Evolutionary conservation across 1,284 basidiomycete genomes (phyloP).

Genomic region (Psilocybe mexicana): DNA sequence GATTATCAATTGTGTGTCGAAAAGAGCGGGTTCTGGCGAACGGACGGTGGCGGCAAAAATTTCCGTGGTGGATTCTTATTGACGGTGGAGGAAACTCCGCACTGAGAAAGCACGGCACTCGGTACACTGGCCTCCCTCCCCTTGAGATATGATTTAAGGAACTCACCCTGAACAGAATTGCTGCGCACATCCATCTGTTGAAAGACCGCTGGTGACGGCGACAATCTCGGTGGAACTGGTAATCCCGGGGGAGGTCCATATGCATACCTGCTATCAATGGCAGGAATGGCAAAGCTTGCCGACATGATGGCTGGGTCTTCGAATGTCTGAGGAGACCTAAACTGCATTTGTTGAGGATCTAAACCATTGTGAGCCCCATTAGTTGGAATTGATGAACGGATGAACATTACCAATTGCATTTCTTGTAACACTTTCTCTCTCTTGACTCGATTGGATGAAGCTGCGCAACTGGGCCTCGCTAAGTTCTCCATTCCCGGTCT

Average conservation of each 20-base stretch:
- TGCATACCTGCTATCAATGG: conserved; percentile 27
- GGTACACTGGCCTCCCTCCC: conserved; percentile 82
- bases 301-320: conserved; percentile 84
- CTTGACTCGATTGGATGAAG: conserved; percentile 68
- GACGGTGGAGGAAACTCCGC: conserved; percentile 71
- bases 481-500: conserved; percentile 50
- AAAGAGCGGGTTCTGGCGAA: conserved; percentile 20
- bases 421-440: conserved; percentile 38
- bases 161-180: conserved; percentile 66
- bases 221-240: conserved; percentile 32
- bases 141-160: conserved; percentile 46
- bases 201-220: conserved; percentile 20
- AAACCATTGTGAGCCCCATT: conserved; percentile 19
- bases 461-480: conserved; percentile 76
- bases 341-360: conserved; percentile 39
- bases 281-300: conserved; percentile 55
- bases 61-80: conserved; percentile 54
- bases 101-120: conserved; percentile 81
- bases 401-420: conserved; percentile 18
- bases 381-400: conserved; percentile 1
- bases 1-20: conserved; percentile 30
- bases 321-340: conserved; percentile 49
- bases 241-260: conserved; percentile 70
- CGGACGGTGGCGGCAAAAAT: conserved; percentile 27
- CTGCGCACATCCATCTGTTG: conserved; percentile 34